Evolutionary conservation across 140 eudicot species (phyloP), one percentile per base, ranked within the genome.

Genomic region (Bidens hawaiensis): DNA sequence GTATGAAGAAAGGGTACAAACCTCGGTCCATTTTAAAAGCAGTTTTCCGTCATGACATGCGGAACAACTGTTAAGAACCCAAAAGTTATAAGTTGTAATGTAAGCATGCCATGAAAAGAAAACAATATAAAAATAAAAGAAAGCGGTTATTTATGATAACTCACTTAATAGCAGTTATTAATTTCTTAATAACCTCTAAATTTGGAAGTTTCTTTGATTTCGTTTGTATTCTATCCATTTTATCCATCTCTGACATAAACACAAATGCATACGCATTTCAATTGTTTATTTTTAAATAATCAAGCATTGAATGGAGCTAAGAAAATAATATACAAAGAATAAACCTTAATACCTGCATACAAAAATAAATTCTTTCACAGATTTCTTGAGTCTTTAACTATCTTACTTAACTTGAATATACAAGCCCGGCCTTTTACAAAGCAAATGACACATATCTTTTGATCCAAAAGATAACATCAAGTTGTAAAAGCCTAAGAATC

Each of bases 1-100:
- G 19, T 11, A 76, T 27, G 57, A 52, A 46, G n/a, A 36, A 25
- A 30, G 41, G 27, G 52, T 13, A 58, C n/a, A n/a, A n/a, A 90
- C 97, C 86, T 90, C 91, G 4, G 78, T 71, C 96, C 94, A 87
- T 72, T 82, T 90, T 46, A 90, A 75, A 30, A 51, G 36, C 42
- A 96, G 96, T 75, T 90, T 87, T 62, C 97, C 97, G 18, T 94
- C 90, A 54, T 96, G 97, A 52, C 86, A 88, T 41, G 73, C 80
- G 3, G 90, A 81, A 70, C 80, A 76, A 62, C 97, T 87, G 76
- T 64, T 64, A 14, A 70, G 1, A 45, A 62, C 71, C 51, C n/a
- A n/a, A n/a, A n/a, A n/a, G n/a, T n/a, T n/a, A n/a, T n/a, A n/a
- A n/a, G n/a, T n/a, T n/a, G n/a, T n/a, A n/a, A n/a, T n/a, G n/a